Conservation (phyloP, 2,329 filamentous ascomycete genomes). For the Penicillium sp. region DNA sequence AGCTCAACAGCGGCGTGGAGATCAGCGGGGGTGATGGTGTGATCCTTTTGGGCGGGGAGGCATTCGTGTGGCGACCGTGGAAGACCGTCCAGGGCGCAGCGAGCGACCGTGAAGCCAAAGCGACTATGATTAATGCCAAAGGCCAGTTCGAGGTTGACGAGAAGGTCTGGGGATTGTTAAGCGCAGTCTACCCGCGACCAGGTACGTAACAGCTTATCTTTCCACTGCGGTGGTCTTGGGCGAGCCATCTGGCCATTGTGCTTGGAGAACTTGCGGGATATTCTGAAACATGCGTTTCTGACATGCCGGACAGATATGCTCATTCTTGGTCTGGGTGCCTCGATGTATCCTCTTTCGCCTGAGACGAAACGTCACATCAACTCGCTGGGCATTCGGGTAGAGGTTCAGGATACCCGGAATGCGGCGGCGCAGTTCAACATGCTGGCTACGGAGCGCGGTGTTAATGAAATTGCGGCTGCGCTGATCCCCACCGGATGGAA, state of each 20-base stretch:
- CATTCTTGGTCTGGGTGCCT: constrained; percentile 77
- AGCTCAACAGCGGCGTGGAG: constrained; percentile 72
- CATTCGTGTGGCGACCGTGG: constrained; percentile 87
- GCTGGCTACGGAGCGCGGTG: constrained; percentile 86
- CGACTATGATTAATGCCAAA: constrained; percentile 62
- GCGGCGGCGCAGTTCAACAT: constrained; percentile 93
- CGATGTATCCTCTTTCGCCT: constrained; percentile 70
- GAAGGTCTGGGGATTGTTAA: constrained; percentile 68
- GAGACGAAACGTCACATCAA: constrained; percentile 67
- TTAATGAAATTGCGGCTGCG: constrained; percentile 78
- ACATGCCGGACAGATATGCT: constrained; percentile 61
- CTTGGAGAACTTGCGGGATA: constrained; percentile 9
- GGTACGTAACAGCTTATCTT: constrained; percentile 51
- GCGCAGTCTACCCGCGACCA: constrained; percentile 79
- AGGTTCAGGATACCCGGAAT: constrained; percentile 87
- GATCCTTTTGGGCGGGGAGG: constrained; percentile 78
- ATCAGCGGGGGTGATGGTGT: constrained; percentile 66
- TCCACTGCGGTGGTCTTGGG: constrained; percentile 2
- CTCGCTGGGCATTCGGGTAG: constrained; percentile 74
- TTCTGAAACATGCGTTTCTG: constrained; percentile 1
- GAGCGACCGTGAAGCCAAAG: constrained; percentile 28
- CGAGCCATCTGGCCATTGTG: constrained; percentile 3
- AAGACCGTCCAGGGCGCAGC: constrained; percentile 39
- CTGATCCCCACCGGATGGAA: constrained; percentile 81
- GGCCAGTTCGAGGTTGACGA: constrained; percentile 74